Evolutionary conservation across 1,284 basidiomycete species (phyloP).

Genomic region (Fomitopsis palustris): DNA sequence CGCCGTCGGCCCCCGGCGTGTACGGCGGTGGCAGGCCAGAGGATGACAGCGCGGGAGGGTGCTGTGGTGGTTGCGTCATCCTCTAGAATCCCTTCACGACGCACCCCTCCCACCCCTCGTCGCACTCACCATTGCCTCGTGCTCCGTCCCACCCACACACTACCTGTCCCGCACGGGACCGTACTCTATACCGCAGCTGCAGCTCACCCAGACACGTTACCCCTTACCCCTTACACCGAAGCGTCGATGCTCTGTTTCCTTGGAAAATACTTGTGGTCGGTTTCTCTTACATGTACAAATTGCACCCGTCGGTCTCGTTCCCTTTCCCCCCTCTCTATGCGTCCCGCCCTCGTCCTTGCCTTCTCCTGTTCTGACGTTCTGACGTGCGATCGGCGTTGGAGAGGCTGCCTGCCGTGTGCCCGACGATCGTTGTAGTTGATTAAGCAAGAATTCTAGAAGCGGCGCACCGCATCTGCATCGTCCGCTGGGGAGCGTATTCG

Average conservation of each 20-base stretch:
- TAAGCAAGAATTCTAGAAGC: neutral
- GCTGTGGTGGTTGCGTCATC: slow-evolving; percentile 74
- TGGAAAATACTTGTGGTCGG: neutral
- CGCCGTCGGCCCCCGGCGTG: slow-evolving; percentile 41
- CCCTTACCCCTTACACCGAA: slow-evolving; percentile 3
- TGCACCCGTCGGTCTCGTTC: neutral
- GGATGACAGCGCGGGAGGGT: slow-evolving; percentile 56
- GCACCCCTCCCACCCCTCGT: neutral
- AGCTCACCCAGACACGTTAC: slow-evolving; percentile 9
- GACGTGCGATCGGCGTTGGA: neutral
- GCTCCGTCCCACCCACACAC: neutral
- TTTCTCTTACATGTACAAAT: neutral
- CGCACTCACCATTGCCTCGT: neutral
- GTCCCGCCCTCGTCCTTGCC: neutral
- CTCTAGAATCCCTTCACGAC: slow-evolving; percentile 17
- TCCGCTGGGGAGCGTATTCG: no score
- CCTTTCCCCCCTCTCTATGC: neutral
- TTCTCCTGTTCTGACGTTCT: neutral
- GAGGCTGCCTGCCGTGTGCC: neutral
- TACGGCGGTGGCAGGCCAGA: slow-evolving; percentile 43
- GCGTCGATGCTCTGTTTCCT: neutral
- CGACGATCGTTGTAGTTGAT: neutral
- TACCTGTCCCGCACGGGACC: neutral
- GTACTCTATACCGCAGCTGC: slow-evolving; percentile 11
- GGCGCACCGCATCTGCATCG: neutral